Evolutionary conservation across 306 rosid species (phyloP), one percentile per base, ranked within the genome.

Genomic region (Quercus dentata): DNA sequence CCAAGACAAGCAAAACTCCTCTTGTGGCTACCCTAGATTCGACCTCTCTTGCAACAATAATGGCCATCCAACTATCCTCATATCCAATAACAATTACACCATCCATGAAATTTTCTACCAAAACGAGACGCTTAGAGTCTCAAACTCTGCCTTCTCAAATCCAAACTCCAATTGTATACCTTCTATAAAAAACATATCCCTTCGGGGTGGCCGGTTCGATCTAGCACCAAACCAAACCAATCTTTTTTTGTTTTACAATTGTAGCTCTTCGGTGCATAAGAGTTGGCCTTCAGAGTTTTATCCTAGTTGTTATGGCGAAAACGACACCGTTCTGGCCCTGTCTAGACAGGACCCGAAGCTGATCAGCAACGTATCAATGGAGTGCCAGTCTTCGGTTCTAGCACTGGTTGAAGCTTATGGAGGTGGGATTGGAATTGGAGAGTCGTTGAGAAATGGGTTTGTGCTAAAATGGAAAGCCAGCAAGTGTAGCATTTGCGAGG

Each of bases 81-180:
- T 83, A 46, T 9, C 33, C 19, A 25, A 18, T 4, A 15, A 2
- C 35, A 6, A 52, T 6, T 62, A 83, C 74, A 13, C 2, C 31
- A 15, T 87, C 75, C 84, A 15, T 69, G 3, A 51, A 1, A 86
- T 86, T 76, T 58, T 27, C 44, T 86, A 86, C 79, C 67, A 65
- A 8, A 33, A 0, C 14, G 56, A 59, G 4, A 46, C 73, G 5
- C 3, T 81, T 11, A 27, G 62, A 1, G 65, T 87, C 70, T 84
- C 90, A 46, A 30, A 71, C 79, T 28, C 79, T 4, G 78, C 64
- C 5, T 14, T 80, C 59, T 59, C 38, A 6, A 18, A 64, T 30
- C 19, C 33, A 46, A 2, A 9, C 8, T 20, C 25, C 7, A n/a
- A 0, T 18, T 85, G 87, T 10, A 0, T 82, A 10, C 56, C 78